Evolutionary conservation across 495 filamentous ascomycete species (phyloP).

Genomic region (Cladorrhinum samala): DNA sequence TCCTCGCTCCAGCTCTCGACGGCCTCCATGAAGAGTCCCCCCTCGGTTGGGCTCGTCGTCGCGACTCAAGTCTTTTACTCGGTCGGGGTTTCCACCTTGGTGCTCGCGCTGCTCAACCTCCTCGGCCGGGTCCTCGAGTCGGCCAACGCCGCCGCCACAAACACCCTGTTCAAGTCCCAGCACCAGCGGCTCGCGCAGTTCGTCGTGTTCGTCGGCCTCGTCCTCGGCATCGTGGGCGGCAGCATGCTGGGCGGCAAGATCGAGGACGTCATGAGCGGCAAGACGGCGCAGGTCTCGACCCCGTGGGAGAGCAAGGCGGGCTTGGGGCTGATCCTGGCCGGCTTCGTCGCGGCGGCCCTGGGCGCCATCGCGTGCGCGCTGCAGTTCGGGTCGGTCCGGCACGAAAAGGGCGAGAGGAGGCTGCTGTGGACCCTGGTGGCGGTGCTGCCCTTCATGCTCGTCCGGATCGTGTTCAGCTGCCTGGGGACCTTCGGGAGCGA

Average conservation of each 20-base stretch:
- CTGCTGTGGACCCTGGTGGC: constrained; percentile 25
- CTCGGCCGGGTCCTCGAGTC: constrained; percentile 24
- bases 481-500: constrained; percentile 21
- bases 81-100: constrained; percentile 29
- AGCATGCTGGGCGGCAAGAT: constrained; percentile 1
- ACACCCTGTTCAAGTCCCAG: constrained; percentile 16
- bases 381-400: constrained; percentile 18
- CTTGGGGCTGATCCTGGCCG: constrained; percentile 24
- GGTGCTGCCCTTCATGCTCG: constrained; percentile 34
- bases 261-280: constrained; percentile 1
- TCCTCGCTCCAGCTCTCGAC: constrained; percentile 23
- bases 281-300: no score
- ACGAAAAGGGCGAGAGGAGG: constrained; percentile 30
- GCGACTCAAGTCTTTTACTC: constrained; percentile 25
- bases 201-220: constrained; percentile 22
- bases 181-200: constrained; percentile 22
- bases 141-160: constrained; percentile 9
- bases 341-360: constrained; percentile 22
- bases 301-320: constrained; percentile 16
- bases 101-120: constrained; percentile 25
- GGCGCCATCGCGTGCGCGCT: constrained; percentile 15
- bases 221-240: constrained; percentile 31
- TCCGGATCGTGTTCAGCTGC: constrained; percentile 30
- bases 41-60: constrained; percentile 22
- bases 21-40: constrained; percentile 28